Conservation (phyloP, 2,329 filamentous ascomycete species). For the Colletotrichum sp. region DNA sequence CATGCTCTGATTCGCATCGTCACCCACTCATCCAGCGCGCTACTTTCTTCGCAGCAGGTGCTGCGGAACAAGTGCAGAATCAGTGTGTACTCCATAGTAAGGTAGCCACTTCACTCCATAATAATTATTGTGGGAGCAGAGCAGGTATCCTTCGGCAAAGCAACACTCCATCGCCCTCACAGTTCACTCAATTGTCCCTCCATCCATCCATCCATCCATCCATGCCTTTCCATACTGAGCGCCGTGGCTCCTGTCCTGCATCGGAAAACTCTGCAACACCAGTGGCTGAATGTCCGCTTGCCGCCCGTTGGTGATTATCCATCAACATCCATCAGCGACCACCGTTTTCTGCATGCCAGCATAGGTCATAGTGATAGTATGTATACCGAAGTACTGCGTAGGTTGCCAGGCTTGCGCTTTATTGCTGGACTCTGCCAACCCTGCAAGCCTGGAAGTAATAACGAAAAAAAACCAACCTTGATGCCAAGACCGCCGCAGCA, state of each 20-base stretch:
- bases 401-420: neutral
- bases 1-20: constrained; percentile 4
- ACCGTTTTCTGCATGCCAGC: neutral
- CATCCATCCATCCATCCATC: neutral
- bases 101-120: neutral
- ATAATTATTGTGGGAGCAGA: neutral
- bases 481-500: neutral
- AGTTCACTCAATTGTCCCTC: neutral
- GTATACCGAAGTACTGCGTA: neutral
- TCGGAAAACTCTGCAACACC: constrained; percentile 20
- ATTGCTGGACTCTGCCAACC: neutral
- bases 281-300: neutral
- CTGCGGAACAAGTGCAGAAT: neutral
- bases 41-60: neutral
- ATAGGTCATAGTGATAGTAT: neutral
- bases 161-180: neutral
- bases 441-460: neutral
- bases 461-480: neutral
- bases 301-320: neutral
- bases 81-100: neutral
- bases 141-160: neutral
- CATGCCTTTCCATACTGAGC: neutral
- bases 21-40: neutral
- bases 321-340: neutral
- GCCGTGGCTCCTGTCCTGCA: neutral